phyloP scores from a whole-genome alignment of 1,284 basidiomycete genomes.

The Papiliotrema nemorosa region DNA sequence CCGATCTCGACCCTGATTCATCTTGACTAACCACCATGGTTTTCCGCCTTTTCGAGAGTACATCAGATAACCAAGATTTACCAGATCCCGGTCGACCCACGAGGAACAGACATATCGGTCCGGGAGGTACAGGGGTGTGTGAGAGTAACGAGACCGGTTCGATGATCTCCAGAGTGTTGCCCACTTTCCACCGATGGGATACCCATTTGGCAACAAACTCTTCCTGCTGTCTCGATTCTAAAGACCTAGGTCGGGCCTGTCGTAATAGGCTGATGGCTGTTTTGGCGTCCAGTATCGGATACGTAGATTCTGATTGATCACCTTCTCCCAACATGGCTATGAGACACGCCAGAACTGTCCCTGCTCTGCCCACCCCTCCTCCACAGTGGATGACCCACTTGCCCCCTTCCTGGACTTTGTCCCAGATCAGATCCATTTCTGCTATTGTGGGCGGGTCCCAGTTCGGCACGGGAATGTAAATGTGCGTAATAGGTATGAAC shows the following conservation, averaged over 20 bases:
- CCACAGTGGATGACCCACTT: slow-evolving; percentile 61
- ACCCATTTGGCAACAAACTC: slow-evolving; percentile 58
- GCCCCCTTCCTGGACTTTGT: slow-evolving; percentile 51
- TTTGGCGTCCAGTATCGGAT: slow-evolving; percentile 53
- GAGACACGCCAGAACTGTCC: slow-evolving; percentile 61
- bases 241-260: slow-evolving; percentile 55
- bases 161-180: not conserved
- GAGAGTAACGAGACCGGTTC: slow-evolving; percentile 30
- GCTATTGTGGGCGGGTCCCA: slow-evolving; percentile 58
- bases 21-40: slow-evolving; percentile 59
- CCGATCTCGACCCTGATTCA: slow-evolving; percentile 54
- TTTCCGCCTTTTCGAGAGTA: slow-evolving; percentile 53
- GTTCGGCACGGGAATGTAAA: slow-evolving; percentile 59
- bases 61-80: slow-evolving; percentile 58
- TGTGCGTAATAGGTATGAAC: slow-evolving; percentile 53
- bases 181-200: slow-evolving; percentile 58
- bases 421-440: slow-evolving; percentile 59
- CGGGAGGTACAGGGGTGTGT: not conserved
- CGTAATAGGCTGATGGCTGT: slow-evolving; percentile 56
- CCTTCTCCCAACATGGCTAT: slow-evolving; percentile 56
- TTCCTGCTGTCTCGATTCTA: slow-evolving; percentile 59
- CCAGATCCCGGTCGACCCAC: slow-evolving; percentile 62
- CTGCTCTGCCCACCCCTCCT: slow-evolving; percentile 62
- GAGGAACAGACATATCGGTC: slow-evolving; percentile 43
- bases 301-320: slow-evolving; percentile 20